A percentile compares a stretch with the other conserved stretches of the same genome.
These are phyloP conservation scores for Fusarium buharicum DNA, from an alignment of 2,329 filamentous ascomycete species.

Conservation along the genomic window DNA sequence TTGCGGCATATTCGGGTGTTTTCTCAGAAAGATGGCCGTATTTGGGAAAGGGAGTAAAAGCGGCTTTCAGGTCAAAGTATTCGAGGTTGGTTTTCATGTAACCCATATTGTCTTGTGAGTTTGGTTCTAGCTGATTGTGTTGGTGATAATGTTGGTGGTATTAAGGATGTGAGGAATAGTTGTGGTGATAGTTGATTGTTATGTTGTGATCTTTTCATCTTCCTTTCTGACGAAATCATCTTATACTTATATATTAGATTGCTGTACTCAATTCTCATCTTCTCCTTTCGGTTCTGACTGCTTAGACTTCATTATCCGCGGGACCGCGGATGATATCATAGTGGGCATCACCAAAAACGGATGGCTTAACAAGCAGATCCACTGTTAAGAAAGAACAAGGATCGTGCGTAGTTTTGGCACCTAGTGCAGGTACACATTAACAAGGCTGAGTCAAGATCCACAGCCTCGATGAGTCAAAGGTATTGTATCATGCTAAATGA, in stretches of 20 bases:
- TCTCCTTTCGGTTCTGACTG: no score
- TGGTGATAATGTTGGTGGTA: not conserved
- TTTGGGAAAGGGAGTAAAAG: slow-evolving; percentile 31
- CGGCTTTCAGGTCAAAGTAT: slow-evolving; percentile 15
- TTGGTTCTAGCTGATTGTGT: not conserved
- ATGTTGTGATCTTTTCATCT: fast-evolving
- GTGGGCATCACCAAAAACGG: not conserved
- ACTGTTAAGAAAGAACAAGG: not conserved
- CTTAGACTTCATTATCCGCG: not conserved
- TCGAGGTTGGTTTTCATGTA: slow-evolving; percentile 19
- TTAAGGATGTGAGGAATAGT: not conserved
- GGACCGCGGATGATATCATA: slow-evolving; percentile 18
- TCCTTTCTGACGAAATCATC: fast-evolving
- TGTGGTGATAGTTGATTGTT: fast-evolving
- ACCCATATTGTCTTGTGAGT: slow-evolving; percentile 13
- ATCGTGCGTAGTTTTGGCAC: no score
- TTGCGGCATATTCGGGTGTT: slow-evolving; percentile 9
- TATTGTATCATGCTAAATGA: not conserved
- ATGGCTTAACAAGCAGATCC: no score
- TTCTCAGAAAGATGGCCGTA: slow-evolving; percentile 36
- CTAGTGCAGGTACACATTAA: not conserved
- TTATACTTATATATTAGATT: not conserved
- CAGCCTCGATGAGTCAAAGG: not conserved
- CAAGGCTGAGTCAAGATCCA: not conserved
- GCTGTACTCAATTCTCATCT: not conserved